Conservation (phyloP, 2,329 filamentous ascomycete species). For the Shiraia sp. region DNA sequence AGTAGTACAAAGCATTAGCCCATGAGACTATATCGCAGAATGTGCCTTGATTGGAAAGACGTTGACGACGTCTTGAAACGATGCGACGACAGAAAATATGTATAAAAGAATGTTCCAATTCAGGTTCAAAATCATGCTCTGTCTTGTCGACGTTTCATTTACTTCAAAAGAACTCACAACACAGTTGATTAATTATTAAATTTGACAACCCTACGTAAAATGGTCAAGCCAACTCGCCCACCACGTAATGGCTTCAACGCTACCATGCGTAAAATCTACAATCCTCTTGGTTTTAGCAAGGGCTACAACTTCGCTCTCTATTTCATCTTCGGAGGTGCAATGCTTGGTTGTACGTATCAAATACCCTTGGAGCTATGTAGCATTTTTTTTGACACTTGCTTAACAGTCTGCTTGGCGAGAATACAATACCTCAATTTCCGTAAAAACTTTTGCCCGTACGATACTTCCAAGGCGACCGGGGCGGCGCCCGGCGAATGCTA, state of each 20-base stretch:
- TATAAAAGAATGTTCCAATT: too few relatives aligned
- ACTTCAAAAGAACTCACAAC: not conserved
- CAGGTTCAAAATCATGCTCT: too few relatives aligned
- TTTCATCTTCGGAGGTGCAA: slow-evolving; percentile 22
- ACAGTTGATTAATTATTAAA: not conserved
- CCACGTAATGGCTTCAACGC: slow-evolving; percentile 13
- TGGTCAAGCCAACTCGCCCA: slow-evolving; percentile 13
- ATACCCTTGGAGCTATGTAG: too few relatives aligned
- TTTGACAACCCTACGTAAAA: slow-evolving; percentile 3
- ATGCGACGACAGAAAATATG: too few relatives aligned
- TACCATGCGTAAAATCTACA: slow-evolving; percentile 24
- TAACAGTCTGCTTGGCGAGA: slow-evolving; percentile 51
- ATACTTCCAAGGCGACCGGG: slow-evolving; percentile 9
- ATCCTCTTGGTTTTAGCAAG: slow-evolving; percentile 58
- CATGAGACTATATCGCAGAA: too few relatives aligned
- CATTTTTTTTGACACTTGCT: slow-evolving; percentile 11
- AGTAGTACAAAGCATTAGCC: too few relatives aligned
- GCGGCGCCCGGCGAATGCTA: slow-evolving; percentile 52
- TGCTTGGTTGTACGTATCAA: slow-evolving; percentile 17
- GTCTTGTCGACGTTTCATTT: too few relatives aligned
- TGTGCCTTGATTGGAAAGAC: too few relatives aligned
- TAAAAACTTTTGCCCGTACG: slow-evolving; percentile 21
- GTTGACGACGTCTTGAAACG: too few relatives aligned
- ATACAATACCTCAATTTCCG: slow-evolving; percentile 56
- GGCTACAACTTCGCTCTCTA: slow-evolving; percentile 63